Evolutionary conservation across 1,284 basidiomycete species (phyloP).

Genomic region (Tilletia setariae): DNA sequence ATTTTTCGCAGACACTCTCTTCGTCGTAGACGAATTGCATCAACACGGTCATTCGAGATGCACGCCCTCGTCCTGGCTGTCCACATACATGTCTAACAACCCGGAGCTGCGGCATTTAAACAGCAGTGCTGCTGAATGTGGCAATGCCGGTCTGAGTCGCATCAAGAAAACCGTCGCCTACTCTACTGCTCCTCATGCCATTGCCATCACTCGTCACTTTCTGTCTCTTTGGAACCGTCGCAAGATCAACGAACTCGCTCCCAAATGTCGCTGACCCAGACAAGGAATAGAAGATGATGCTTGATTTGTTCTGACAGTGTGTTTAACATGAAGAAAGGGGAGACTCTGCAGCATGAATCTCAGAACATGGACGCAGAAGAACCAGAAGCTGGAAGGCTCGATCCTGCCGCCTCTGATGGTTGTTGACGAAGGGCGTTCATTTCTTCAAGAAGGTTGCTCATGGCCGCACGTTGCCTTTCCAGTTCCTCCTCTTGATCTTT

Average conservation of each 20-base stretch:
- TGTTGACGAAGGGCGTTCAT: not conserved
- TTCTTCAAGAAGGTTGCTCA: not conserved
- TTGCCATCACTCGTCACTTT: not conserved
- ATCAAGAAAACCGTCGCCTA: not conserved
- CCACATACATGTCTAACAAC: constrained; percentile 1
- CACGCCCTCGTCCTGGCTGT: not conserved
- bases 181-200: not conserved
- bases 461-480: not conserved
- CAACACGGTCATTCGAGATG: not conserved
- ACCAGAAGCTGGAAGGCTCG: not conserved
- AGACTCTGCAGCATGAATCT: no score
- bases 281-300: not conserved
- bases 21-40: not conserved
- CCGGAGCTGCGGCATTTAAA: not conserved
- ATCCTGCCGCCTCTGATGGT: not conserved
- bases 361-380: no score
- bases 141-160: constrained; percentile 4
- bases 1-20: not conserved
- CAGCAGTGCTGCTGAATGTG: not conserved
- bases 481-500: not conserved
- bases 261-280: not conserved
- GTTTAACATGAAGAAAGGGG: not conserved
- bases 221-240: not conserved
- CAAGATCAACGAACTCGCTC: not conserved
- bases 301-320: not conserved